Evolutionary conservation across 2,329 filamentous ascomycete genomes (phyloP).

Genomic region (Pseudopyrenochaeta lycopersici): DNA sequence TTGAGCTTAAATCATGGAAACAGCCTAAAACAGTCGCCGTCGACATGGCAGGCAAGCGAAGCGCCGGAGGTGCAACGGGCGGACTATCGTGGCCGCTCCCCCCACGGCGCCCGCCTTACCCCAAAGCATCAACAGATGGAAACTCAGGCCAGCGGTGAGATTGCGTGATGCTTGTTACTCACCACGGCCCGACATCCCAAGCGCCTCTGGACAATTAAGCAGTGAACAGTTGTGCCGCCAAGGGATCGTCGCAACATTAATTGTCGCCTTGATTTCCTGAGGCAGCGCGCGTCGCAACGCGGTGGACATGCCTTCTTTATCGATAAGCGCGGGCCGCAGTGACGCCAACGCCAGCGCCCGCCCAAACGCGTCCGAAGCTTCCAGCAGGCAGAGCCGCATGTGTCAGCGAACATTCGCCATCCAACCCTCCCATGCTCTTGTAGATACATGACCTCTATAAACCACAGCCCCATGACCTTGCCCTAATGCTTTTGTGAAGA

Average conservation of each 20-base stretch:
- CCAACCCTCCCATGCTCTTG: background rate
- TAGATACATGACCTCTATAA: background rate
- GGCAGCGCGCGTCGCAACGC: background rate
- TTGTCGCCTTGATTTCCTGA: background rate
- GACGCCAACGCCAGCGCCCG: slow-evolving; percentile 17
- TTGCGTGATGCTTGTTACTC: slow-evolving; percentile 2
- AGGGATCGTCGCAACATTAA: no score
- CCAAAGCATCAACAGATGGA: slow-evolving; percentile 22
- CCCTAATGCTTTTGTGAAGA: background rate
- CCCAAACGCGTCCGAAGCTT: slow-evolving; percentile 17
- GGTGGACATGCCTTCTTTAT: slow-evolving; percentile 3
- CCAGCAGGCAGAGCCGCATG: slow-evolving; percentile 20
- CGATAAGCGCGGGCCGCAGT: slow-evolving; percentile 14
- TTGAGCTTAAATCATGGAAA: slow-evolving; percentile 26
- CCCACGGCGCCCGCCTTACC: slow-evolving; percentile 20
- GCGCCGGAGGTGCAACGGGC: slow-evolving; percentile 5
- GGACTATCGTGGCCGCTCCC: slow-evolving; percentile 13
- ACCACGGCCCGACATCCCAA: background rate
- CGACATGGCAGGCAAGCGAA: slow-evolving; percentile 16
- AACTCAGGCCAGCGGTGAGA: slow-evolving; percentile 7
- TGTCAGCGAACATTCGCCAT: slow-evolving; percentile 13
- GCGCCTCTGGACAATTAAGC: no score
- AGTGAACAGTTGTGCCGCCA: no score
- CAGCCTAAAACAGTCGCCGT: slow-evolving; percentile 30
- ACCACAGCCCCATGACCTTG: background rate